A percentile compares a stretch with the other conserved stretches of the same genome.
Evolutionary conservation across 345 rosid genomes (phyloP).

Genomic region (Linum tenue): DNA sequence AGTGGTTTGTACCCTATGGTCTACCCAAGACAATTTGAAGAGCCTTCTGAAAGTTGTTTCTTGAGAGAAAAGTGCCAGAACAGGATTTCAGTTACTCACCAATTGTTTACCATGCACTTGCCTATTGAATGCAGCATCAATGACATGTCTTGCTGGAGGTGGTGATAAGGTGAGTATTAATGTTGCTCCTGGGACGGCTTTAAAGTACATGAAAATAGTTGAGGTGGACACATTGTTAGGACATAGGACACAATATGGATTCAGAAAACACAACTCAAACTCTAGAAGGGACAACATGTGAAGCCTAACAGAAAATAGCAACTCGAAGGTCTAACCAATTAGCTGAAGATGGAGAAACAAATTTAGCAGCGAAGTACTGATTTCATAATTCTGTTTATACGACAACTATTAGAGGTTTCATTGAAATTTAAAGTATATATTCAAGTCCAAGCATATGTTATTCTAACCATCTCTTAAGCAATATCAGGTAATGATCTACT

Average conservation of each 20-base stretch:
- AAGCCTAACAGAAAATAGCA: background rate
- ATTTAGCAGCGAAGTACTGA: background rate
- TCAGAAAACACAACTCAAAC: conserved; percentile 1
- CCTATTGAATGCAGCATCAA: conserved; percentile 63
- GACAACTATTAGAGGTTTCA: background rate
- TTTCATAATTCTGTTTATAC: background rate
- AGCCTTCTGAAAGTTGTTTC: no score
- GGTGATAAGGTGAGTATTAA: conserved; percentile 48
- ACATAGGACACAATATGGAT: background rate
- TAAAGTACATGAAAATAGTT: conserved; percentile 17
- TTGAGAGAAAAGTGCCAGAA: no score
- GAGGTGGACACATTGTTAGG: background rate
- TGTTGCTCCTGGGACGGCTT: conserved; percentile 67
- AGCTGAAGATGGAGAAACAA: background rate
- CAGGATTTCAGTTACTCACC: conserved; percentile 39
- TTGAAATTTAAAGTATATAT: background rate
- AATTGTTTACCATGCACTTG: conserved; percentile 67
- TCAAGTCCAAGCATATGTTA: background rate
- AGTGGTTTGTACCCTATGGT: background rate
- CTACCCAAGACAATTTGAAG: no score
- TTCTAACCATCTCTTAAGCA: background rate
- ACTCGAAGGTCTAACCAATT: background rate
- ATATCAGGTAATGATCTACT: conserved; percentile 23
- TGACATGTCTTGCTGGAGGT: conserved; percentile 62
- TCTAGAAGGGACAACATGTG: background rate